Evolutionary conservation across 805 yeast species (phyloP).

Genomic region (Sugiyamaella qingdaonensis): DNA sequence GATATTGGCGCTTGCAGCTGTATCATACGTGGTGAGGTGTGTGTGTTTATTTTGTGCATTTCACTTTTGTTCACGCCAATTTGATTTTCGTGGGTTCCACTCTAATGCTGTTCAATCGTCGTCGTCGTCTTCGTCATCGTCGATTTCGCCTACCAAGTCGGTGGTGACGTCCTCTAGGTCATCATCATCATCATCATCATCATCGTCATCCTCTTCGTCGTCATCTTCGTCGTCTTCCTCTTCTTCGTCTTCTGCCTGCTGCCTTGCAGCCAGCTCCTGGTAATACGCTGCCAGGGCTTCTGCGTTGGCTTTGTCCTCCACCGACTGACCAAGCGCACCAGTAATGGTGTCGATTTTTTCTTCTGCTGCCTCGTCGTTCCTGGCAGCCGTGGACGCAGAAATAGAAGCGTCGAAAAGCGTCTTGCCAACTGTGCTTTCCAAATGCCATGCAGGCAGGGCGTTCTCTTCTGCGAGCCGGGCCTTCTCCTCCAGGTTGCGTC

Average conservation of each 20-base stretch:
- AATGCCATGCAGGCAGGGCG: slow-evolving; percentile 96
- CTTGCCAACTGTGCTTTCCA: slow-evolving; percentile 82
- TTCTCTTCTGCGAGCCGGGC: slow-evolving; percentile 77
- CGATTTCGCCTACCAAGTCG: slow-evolving; percentile 8
- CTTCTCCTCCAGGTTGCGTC: slow-evolving; percentile 63
- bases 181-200: slow-evolving; percentile 42
- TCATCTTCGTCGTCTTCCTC: slow-evolving; percentile 51
- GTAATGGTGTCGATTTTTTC: slow-evolving; percentile 8
- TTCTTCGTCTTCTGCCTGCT: slow-evolving; percentile 57
- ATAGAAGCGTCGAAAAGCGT: slow-evolving; percentile 32
- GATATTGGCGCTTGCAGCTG: no score
- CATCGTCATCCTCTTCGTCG: slow-evolving; percentile 49
- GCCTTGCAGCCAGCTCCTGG: slow-evolving; percentile 68
- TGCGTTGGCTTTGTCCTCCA: slow-evolving; percentile 62
- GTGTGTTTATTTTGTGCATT: neutral
- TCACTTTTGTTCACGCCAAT: slow-evolving; percentile 3
- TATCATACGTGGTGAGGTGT: no score
- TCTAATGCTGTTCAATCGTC: slow-evolving; percentile 24
- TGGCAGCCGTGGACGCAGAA: slow-evolving; percentile 9
- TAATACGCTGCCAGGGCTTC: slow-evolving; percentile 72
- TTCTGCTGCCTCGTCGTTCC: slow-evolving; percentile 4
- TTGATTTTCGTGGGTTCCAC: slow-evolving; percentile 30
- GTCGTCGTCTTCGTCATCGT: slow-evolving; percentile 29
- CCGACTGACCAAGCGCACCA: slow-evolving; percentile 32
- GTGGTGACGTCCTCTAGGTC: slow-evolving; percentile 32